Evolutionary conservation across 208 protist species (phyloP).

Genomic region (Leishmania braziliensis): DNA sequence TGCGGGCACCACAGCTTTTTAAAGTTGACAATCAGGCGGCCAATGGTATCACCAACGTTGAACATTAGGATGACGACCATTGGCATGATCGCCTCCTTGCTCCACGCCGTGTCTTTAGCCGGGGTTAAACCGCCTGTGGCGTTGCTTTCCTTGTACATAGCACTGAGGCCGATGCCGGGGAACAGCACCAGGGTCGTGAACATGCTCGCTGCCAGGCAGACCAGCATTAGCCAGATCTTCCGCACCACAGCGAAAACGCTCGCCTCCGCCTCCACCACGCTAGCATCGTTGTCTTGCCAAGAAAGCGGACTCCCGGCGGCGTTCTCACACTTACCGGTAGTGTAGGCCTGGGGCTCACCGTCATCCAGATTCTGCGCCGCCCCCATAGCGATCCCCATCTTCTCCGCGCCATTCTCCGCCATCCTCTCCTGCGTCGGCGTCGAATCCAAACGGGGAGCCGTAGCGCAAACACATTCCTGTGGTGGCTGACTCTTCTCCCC

Average conservation of each 20-base stretch:
- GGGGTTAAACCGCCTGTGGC: background rate
- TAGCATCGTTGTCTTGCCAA: background rate
- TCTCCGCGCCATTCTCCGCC: conserved; percentile 16
- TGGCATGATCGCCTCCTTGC: conserved; percentile 35
- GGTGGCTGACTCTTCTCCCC: conserved; percentile 9
- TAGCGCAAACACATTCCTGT: background rate
- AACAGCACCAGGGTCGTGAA: conserved; percentile 42
- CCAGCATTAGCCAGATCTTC: conserved; percentile 48
- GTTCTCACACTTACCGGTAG: background rate
- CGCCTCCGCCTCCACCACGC: conserved; percentile 9
- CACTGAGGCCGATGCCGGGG: conserved; percentile 41
- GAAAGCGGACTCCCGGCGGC: background rate
- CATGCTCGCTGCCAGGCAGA: conserved; percentile 36
- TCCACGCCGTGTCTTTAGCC: conserved; percentile 24
- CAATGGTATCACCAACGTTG: conserved; percentile 36
- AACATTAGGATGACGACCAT: conserved; percentile 49
- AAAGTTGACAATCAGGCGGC: conserved; percentile 35
- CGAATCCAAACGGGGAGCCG: background rate
- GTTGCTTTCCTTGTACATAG: conserved; percentile 22
- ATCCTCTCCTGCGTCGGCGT: background rate
- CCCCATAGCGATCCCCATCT: conserved; percentile 5
- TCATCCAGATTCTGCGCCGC: conserved; percentile 4
- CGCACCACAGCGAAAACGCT: conserved; percentile 32
- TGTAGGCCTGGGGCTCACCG: background rate
- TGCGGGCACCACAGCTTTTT: conserved; percentile 28